Percentiles rank a stretch among this genome's conserved stretches.
Evolutionary conservation across 2,329 filamentous ascomycete species (phyloP).

Genomic region (Plenodomus lindquistii): DNA sequence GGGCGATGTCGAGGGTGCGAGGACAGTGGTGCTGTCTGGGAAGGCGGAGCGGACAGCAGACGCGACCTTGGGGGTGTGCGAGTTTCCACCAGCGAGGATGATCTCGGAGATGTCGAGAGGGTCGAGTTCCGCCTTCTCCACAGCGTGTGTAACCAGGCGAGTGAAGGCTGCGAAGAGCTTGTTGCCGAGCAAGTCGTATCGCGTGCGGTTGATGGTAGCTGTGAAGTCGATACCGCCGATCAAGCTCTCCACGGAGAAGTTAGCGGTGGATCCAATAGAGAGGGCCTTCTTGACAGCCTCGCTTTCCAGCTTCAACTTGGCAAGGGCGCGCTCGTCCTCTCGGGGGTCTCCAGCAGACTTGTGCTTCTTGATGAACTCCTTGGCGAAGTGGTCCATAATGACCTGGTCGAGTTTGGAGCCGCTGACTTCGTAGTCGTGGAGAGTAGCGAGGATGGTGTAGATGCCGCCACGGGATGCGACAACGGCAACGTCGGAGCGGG

Average conservation of each 20-base stretch:
- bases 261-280: slow-evolving; percentile 83
- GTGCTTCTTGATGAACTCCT: slow-evolving; percentile 99
- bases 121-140: slow-evolving; percentile 92
- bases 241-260: slow-evolving; percentile 90
- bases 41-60: slow-evolving; percentile 78
- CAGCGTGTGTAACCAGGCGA: slow-evolving; percentile 77
- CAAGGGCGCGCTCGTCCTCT: slow-evolving; percentile 76
- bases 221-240: slow-evolving; percentile 89
- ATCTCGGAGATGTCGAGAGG: slow-evolving; percentile 93
- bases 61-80: slow-evolving; percentile 92
- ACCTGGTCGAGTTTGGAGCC: slow-evolving; percentile 86
- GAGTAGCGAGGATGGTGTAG: slow-evolving; percentile 91
- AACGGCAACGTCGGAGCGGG: slow-evolving; percentile 87
- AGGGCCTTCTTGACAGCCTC: slow-evolving; percentile 92
- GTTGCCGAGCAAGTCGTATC: slow-evolving; percentile 85
- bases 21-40: slow-evolving; percentile 74
- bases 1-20: slow-evolving; percentile 78
- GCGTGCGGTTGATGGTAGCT: slow-evolving; percentile 86
- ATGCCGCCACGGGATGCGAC: slow-evolving; percentile 91
- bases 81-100: slow-evolving; percentile 87
- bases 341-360: slow-evolving; percentile 74
- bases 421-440: slow-evolving; percentile 93
- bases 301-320: slow-evolving; percentile 89
- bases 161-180: slow-evolving; percentile 90
- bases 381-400: slow-evolving; percentile 93